Evolutionary conservation across 768 basidiomycete genomes (phyloP).

Genomic region (Mycena venus): DNA sequence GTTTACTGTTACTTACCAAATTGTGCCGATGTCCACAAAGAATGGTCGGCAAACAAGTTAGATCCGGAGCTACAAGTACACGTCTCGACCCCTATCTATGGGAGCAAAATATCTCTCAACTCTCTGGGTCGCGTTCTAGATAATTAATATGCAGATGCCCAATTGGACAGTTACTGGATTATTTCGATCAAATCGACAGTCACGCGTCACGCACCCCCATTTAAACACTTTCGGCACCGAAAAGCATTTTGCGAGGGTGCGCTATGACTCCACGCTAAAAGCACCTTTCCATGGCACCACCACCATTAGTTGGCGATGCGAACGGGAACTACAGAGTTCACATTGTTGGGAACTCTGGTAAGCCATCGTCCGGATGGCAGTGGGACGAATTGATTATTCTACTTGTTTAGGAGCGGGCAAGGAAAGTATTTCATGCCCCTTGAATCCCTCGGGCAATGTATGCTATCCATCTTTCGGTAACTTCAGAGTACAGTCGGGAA

Average conservation of each 20-base stretch:
- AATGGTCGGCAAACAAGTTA: too few species aligned
- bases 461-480: background rate
- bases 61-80: too few species aligned
- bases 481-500: conserved; percentile 53
- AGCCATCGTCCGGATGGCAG: conserved; percentile 17
- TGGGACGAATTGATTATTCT: background rate
- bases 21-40: too few species aligned
- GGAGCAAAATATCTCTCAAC: too few species aligned
- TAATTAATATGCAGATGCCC: too few species aligned
- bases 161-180: too few species aligned
- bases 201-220: too few species aligned
- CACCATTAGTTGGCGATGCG: conserved; percentile 58
- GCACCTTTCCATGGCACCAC: conserved; percentile 14
- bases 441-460: background rate
- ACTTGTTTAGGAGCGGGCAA: conserved; percentile 54
- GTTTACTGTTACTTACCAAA: too few species aligned
- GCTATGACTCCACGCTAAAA: background rate
- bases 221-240: background rate
- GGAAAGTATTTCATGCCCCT: conserved; percentile 38
- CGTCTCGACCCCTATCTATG: too few species aligned
- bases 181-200: too few species aligned
- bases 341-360: conserved; percentile 68
- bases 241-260: background rate
- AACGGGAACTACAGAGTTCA: conserved; percentile 62
- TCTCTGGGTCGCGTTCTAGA: too few species aligned